These are phyloP conservation scores for Passiflora organensis DNA, from an alignment of 345 rosid species.

Conservation along the genomic window DNA sequence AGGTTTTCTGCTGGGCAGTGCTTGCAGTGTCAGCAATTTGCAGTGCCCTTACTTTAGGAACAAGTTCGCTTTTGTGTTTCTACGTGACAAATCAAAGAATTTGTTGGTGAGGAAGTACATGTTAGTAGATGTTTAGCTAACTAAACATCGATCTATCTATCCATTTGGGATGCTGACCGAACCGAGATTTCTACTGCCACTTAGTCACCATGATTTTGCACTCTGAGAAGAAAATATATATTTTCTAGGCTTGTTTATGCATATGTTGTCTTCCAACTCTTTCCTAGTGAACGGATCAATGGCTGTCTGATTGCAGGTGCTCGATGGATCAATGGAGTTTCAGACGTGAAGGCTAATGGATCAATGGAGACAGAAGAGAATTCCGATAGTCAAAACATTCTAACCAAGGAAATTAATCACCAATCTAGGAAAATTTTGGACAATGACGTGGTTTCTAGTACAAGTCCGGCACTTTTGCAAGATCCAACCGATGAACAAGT, in stretches of 20 bases:
- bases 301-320: constrained; percentile 47
- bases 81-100: too few species aligned
- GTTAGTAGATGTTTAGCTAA: too few species aligned
- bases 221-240: too few species aligned
- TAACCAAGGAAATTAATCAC: constrained; percentile 15
- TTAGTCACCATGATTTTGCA: too few species aligned
- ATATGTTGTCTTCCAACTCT: not conserved
- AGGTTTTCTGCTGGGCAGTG: constrained; percentile 1
- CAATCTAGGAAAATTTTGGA: constrained; percentile 1
- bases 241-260: too few species aligned
- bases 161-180: too few species aligned
- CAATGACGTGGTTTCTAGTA: constrained; percentile 16
- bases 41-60: not conserved
- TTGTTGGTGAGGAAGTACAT: too few species aligned
- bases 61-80: too few species aligned
- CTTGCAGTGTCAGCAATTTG: not conserved
- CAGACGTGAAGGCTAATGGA: constrained; percentile 24
- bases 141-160: too few species aligned
- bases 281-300: constrained; percentile 2
- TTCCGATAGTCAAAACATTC: constrained; percentile 19
- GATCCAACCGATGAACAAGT: constrained; percentile 3
- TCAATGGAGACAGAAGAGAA: constrained; percentile 14
- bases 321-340: constrained; percentile 24
- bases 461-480: constrained; percentile 20
- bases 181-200: too few species aligned